These are phyloP conservation scores for Polytrichum commune DNA, from an alignment of 225 moss, liverwort and hornwort species.

Conservation along the genomic window DNA sequence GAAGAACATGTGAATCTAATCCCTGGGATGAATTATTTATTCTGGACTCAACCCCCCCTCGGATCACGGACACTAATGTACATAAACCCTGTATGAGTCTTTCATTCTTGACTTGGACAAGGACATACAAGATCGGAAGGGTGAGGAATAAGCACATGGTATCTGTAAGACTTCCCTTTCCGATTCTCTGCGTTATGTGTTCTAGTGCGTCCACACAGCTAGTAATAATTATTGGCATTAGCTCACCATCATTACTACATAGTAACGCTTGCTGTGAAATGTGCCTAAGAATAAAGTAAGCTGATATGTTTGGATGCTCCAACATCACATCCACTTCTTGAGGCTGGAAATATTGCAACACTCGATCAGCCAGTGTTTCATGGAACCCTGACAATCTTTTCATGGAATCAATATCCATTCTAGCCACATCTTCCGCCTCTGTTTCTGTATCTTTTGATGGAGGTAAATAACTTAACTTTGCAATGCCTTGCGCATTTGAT, in stretches of 20 bases:
- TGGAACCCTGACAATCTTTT: conserved; percentile 19
- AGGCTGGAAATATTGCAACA: conserved; percentile 37
- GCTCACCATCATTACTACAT: conserved; percentile 20
- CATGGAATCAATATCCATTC: conserved; percentile 27
- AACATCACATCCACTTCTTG: conserved; percentile 13
- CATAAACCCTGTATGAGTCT: conserved; percentile 26
- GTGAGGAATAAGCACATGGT: conserved; percentile 24
- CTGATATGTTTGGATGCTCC: conserved; percentile 23
- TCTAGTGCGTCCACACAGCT: conserved; percentile 35
- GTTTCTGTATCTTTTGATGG: conserved; percentile 17
- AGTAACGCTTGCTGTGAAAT: conserved; percentile 49
- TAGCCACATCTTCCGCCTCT: conserved; percentile 33
- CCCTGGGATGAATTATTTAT: conserved; percentile 6
- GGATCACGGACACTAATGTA: conserved; percentile 25
- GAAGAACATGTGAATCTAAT: conserved; percentile 13
- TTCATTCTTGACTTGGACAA: conserved; percentile 24
- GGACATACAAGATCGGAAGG: conserved; percentile 33
- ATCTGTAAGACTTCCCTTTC: conserved; percentile 10
- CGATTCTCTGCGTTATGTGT: conserved; percentile 2
- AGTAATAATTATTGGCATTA: conserved; percentile 18
- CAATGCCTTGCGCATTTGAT: conserved; percentile 12
- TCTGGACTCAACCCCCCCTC: conserved; percentile 14
- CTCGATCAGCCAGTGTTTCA: conserved; percentile 32
- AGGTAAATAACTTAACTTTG: conserved; percentile 12
- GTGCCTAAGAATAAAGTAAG: conserved; percentile 59